A percentile compares a stretch with the other conserved stretches of the same genome.
Evolutionary conservation across 106 monocot genomes (phyloP).

Genomic region (Dendrobium catenatum): DNA sequence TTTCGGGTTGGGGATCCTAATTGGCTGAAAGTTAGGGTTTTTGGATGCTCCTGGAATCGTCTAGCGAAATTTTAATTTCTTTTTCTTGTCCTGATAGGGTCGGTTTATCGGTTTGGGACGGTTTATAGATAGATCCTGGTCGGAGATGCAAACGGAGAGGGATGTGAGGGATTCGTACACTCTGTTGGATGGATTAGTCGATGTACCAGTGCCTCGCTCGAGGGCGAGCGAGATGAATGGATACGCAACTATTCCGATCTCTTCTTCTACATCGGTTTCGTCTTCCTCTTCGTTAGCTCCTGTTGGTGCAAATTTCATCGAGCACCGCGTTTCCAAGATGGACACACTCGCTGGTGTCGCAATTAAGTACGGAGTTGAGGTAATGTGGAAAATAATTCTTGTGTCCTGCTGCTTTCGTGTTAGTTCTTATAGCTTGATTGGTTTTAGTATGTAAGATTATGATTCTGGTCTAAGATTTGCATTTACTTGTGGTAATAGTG

Average conservation of each 20-base stretch:
- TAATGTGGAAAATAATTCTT: slow-evolving; percentile 1
- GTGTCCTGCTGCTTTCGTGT: neutral
- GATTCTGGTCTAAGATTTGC: neutral
- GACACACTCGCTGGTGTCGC: slow-evolving; percentile 53
- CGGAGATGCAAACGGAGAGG: slow-evolving; percentile 5
- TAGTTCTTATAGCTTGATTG: neutral
- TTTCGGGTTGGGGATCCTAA: neutral
- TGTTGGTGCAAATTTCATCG: slow-evolving; percentile 10
- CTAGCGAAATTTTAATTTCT: neutral
- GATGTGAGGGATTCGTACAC: neutral
- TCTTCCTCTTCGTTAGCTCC: slow-evolving; percentile 9
- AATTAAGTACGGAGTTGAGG: slow-evolving; percentile 59
- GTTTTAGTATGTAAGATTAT: neutral
- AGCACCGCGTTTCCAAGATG: slow-evolving; percentile 41
- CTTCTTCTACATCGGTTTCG: slow-evolving; percentile 1
- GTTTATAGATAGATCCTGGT: neutral
- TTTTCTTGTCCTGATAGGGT: neutral
- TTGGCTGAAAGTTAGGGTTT: neutral
- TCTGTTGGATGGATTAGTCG: neutral
- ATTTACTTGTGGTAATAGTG: neutral
- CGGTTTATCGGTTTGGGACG: neutral
- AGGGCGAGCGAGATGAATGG: slow-evolving; percentile 5
- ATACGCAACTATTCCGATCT: slow-evolving; percentile 5
- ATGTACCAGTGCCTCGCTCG: neutral
- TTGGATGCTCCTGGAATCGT: neutral